Conservation (phyloP, 768 basidiomycete genomes). For the Russula olivacea region DNA sequence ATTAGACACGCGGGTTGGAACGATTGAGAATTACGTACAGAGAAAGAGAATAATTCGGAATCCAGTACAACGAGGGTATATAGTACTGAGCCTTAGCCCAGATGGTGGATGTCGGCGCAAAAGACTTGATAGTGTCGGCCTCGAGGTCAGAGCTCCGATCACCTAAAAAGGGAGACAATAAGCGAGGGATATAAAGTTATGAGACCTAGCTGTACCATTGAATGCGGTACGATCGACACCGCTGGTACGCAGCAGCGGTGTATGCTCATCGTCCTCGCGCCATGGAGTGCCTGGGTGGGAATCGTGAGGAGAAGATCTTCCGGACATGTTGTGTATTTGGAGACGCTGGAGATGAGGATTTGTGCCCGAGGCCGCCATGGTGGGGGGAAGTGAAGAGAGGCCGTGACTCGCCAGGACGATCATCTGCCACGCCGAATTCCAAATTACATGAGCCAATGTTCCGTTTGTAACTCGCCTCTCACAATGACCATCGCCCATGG, state of each 20-base stretch:
- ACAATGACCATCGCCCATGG: conserved; percentile 61
- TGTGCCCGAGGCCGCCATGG: conserved; percentile 2
- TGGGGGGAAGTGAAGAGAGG: background rate
- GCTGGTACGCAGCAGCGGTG: conserved; percentile 11
- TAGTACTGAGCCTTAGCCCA: conserved; percentile 62
- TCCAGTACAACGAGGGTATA: conserved; percentile 71
- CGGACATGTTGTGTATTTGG: background rate
- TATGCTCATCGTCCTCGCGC: conserved; percentile 16
- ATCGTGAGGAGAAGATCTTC: background rate
- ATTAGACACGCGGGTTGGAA: conserved; percentile 11
- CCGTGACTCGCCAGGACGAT: background rate
- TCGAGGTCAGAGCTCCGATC: background rate
- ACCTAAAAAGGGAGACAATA: background rate
- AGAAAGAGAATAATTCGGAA: conserved; percentile 66
- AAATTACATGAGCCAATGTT: background rate
- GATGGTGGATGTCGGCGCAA: background rate
- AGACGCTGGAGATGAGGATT: background rate
- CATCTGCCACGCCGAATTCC: background rate
- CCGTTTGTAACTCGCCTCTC: background rate
- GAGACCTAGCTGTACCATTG: background rate
- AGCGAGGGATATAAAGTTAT: background rate
- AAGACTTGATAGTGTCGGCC: conserved; percentile 7
- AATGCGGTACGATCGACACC: conserved; percentile 15
- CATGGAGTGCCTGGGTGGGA: conserved; percentile 13
- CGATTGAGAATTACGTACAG: conserved; percentile 42